Conservation (phyloP, 805 yeast species). For the Suhomyces xylopsoci region DNA sequence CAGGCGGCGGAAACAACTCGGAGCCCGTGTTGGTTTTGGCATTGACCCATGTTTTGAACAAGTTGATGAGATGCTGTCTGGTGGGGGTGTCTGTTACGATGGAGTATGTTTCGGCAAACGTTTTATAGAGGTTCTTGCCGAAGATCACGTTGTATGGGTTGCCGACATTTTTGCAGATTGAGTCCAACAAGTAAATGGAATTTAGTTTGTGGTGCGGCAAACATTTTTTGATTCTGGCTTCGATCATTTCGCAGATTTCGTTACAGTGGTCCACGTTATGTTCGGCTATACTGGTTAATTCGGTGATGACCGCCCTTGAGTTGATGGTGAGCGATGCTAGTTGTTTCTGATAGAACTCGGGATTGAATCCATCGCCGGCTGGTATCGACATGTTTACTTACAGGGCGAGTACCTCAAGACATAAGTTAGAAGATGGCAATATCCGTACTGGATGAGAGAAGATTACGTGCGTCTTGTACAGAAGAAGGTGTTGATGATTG, state of each 20-base stretch:
- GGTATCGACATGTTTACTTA: background rate
- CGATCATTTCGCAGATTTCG: slow-evolving; percentile 32
- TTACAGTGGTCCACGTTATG: slow-evolving; percentile 28
- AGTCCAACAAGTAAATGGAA: slow-evolving; percentile 39
- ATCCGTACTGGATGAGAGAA: background rate
- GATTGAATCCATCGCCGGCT: slow-evolving; percentile 1
- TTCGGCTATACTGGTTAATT: slow-evolving; percentile 39
- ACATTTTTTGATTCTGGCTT: slow-evolving; percentile 33
- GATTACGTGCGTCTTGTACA: background rate
- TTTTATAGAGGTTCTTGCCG: slow-evolving; percentile 30
- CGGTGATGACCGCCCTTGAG: slow-evolving; percentile 37
- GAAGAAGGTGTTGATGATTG: background rate
- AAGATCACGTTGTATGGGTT: slow-evolving; percentile 42
- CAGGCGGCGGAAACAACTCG: slow-evolving; percentile 30
- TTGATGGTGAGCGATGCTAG: slow-evolving; percentile 35
- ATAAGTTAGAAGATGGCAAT: background rate
- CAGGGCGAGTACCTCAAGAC: background rate
- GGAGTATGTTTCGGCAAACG: slow-evolving; percentile 38
- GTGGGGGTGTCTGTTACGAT: slow-evolving; percentile 39
- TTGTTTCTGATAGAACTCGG: slow-evolving; percentile 23
- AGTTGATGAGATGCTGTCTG: slow-evolving; percentile 37
- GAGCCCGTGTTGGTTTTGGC: slow-evolving; percentile 34
- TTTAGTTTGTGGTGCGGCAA: slow-evolving; percentile 36
- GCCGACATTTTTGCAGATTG: slow-evolving; percentile 42
- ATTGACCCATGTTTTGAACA: slow-evolving; percentile 40